Percentiles rank a stretch among this genome's conserved stretches.
Evolutionary conservation across 1,284 basidiomycete species (phyloP).

Genomic region (Papiliotrema flavescens): DNA sequence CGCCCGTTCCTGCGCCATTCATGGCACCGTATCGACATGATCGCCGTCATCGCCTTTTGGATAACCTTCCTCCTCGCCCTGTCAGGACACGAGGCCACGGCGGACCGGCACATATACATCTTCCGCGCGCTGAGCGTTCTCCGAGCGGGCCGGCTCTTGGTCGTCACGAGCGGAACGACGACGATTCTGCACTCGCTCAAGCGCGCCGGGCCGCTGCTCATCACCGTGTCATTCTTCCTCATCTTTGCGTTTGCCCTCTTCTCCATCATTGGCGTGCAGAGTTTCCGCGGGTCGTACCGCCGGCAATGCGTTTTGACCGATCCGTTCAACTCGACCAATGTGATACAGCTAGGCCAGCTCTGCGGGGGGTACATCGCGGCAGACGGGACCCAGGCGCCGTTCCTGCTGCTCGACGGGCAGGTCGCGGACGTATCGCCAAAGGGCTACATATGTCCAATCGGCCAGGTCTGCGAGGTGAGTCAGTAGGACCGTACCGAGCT

Average conservation of each 20-base stretch:
- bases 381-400: slow-evolving; percentile 49
- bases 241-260: slow-evolving; percentile 86
- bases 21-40: slow-evolving; percentile 87
- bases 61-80: slow-evolving; percentile 68
- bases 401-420: slow-evolving; percentile 23
- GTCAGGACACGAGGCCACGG: slow-evolving; percentile 61
- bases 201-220: slow-evolving; percentile 78
- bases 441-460: slow-evolving; percentile 78
- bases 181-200: slow-evolving; percentile 94
- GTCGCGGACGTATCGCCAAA: slow-evolving; percentile 57
- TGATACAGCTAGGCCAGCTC: slow-evolving; percentile 52
- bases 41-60: slow-evolving; percentile 63
- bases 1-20: slow-evolving; percentile 84
- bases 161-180: slow-evolving; percentile 87
- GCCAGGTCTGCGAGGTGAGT: slow-evolving; percentile 69
- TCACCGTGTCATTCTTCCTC: slow-evolving; percentile 86
- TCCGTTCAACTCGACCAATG: slow-evolving; percentile 40
- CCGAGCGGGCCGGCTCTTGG: slow-evolving; percentile 74
- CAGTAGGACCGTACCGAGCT: neutral
- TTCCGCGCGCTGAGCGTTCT: slow-evolving; percentile 89
- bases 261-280: slow-evolving; percentile 85
- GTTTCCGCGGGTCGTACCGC: slow-evolving; percentile 77
- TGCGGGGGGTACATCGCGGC: slow-evolving; percentile 79
- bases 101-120: slow-evolving; percentile 69
- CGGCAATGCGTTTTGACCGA: slow-evolving; percentile 54